A percentile compares a stretch with the other conserved stretches of the same genome.
phyloP scores from a whole-genome alignment of 2,329 filamentous ascomycete species.

The Epicoccum nigrum region DNA sequence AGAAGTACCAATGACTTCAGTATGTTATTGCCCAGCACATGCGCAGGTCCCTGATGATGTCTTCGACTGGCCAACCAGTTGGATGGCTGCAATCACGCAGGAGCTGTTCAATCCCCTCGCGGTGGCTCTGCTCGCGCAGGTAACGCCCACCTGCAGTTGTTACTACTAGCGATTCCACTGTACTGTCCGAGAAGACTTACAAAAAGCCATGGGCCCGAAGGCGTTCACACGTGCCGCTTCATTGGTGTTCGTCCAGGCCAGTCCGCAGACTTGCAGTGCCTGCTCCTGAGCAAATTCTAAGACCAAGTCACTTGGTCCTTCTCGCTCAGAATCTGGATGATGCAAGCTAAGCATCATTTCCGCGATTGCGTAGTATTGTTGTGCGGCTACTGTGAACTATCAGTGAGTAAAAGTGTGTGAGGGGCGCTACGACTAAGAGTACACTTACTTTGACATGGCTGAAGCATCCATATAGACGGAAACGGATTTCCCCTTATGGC shows the following conservation, averaged over 20 bases:
- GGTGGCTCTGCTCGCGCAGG: background rate
- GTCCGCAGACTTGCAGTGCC: background rate
- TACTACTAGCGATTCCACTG: background rate
- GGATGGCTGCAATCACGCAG: background rate
- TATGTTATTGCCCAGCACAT: background rate
- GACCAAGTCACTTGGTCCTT: too few relatives aligned
- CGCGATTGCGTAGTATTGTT: background rate
- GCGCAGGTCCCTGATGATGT: background rate
- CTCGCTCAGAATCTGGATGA: background rate
- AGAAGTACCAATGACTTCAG: too few relatives aligned
- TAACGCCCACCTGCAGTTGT: background rate
- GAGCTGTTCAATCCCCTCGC: background rate
- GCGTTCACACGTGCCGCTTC: background rate
- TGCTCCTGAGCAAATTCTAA: background rate
- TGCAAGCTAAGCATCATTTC: background rate
- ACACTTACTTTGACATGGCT: background rate
- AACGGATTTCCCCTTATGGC: background rate
- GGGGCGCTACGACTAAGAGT: background rate
- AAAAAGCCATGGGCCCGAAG: background rate
- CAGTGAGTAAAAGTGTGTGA: background rate
- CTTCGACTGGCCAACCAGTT: background rate
- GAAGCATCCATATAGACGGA: background rate
- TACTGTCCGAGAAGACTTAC: background rate
- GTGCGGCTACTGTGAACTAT: background rate
- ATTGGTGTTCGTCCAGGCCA: background rate